Conservation (phyloP, 495 filamentous ascomycete genomes). For the Lentithecium fluviatile region DNA sequence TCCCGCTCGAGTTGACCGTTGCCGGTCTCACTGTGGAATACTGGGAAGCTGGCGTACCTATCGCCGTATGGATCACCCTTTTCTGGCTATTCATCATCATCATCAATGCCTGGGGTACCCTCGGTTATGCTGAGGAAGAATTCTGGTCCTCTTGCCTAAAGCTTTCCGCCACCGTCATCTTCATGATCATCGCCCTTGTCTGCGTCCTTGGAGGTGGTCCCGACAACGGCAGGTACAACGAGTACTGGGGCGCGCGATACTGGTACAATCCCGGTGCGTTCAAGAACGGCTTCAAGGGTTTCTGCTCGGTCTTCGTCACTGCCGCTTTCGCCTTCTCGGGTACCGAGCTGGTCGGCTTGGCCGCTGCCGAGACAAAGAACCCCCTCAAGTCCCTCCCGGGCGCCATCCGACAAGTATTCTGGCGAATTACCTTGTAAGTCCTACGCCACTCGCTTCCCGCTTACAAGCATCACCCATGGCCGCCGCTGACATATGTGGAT, state of each 20-base stretch:
- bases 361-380: slow-evolving; percentile 49
- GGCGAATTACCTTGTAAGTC: slow-evolving; percentile 48
- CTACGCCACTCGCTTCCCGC: neutral
- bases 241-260: slow-evolving; percentile 48
- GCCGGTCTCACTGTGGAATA: slow-evolving; percentile 60
- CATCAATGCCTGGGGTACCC: slow-evolving; percentile 50
- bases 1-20: slow-evolving; percentile 52
- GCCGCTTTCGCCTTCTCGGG: slow-evolving; percentile 68
- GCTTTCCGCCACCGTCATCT: slow-evolving; percentile 48
- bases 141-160: slow-evolving; percentile 53
- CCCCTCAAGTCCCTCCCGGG: slow-evolving; percentile 48
- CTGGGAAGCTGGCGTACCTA: slow-evolving; percentile 51
- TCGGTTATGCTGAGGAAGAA: slow-evolving; percentile 56
- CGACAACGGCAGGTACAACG: slow-evolving; percentile 42
- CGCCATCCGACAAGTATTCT: slow-evolving; percentile 51
- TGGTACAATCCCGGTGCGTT: slow-evolving; percentile 62
- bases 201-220: slow-evolving; percentile 38
- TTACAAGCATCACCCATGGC: neutral
- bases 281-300: slow-evolving; percentile 66
- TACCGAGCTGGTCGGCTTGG: slow-evolving; percentile 53
- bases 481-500: slow-evolving; percentile 39
- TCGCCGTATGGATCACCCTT: slow-evolving; percentile 51
- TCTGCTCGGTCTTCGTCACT: slow-evolving; percentile 63
- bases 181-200: slow-evolving; percentile 45
- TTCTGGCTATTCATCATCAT: slow-evolving; percentile 48